A percentile compares a stretch with the other conserved stretches of the same genome.
Conservation (phyloP, 2,329 filamentous ascomycete genomes). For the Colletotrichum echinochloae region DNA sequence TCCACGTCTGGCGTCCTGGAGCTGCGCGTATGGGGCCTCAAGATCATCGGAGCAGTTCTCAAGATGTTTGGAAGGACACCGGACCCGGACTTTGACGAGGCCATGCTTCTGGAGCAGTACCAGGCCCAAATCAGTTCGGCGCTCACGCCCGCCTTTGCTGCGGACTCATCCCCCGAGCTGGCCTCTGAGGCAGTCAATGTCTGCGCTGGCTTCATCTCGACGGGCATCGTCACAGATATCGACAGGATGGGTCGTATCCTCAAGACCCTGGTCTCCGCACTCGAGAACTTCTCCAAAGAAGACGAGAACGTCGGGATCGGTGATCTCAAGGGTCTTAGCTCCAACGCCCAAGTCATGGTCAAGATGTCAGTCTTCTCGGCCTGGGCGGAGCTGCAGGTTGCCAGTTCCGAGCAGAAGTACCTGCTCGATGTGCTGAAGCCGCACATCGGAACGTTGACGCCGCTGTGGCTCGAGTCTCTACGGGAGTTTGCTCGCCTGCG, state of each 20-base stretch:
- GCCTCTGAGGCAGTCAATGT: conserved; percentile 97
- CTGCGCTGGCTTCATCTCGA: conserved; percentile 97
- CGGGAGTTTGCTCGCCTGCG: conserved; percentile 92
- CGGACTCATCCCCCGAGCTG: conserved; percentile 94
- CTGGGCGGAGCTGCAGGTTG: conserved; percentile 97
- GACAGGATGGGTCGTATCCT: conserved; percentile 99
- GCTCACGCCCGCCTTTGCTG: conserved; percentile 93
- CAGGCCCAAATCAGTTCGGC: conserved; percentile 98
- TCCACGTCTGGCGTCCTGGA: conserved; percentile 94
- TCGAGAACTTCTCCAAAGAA: conserved; percentile 91
- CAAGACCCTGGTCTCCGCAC: conserved; percentile 88
- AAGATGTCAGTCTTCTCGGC: conserved; percentile 97
- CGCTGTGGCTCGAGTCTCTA: conserved; percentile 92
- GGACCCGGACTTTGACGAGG: conserved; percentile 98
- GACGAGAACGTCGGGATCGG: conserved; percentile 88
- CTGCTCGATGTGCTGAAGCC: conserved; percentile 89
- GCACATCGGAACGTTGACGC: conserved; percentile 89
- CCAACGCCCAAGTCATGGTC: conserved; percentile 98
- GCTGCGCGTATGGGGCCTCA: conserved; percentile 88
- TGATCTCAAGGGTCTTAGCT: conserved; percentile 90
- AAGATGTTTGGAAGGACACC: conserved; percentile 97
- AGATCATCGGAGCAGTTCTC: conserved; percentile 92
- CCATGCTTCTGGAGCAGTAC: conserved; percentile 95
- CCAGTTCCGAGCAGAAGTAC: conserved; percentile 91
- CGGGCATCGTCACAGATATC: conserved; percentile 95